Evolutionary conservation across 1,284 basidiomycete species (phyloP).

Genomic region (Heterobasidion occidentale): DNA sequence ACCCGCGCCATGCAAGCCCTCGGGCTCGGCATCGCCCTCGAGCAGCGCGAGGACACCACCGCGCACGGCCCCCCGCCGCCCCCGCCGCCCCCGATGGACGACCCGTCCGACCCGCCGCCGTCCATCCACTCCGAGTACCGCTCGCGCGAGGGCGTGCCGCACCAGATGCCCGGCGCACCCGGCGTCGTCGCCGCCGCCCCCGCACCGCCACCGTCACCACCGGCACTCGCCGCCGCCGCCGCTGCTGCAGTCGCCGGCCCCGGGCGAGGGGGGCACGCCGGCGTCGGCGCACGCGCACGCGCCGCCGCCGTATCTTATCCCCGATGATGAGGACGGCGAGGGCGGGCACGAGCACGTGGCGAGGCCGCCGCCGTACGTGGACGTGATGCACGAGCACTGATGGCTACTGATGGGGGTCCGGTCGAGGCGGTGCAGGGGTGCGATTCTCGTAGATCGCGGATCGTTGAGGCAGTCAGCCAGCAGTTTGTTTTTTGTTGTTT

Average conservation of each 20-base stretch:
- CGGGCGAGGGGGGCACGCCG: constrained; percentile 6
- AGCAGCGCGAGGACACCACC: constrained; percentile 34
- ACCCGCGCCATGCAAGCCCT: neutral
- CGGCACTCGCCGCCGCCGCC: constrained; percentile 2
- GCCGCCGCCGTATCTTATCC: constrained; percentile 48
- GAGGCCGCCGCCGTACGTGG: constrained; percentile 51
- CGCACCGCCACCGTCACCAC: constrained; percentile 24
- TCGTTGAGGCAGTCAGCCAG: neutral
- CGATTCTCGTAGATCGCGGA: no score
- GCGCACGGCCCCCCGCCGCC: constrained; percentile 37
- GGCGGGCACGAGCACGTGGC: constrained; percentile 36
- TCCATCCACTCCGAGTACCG: constrained; percentile 75
- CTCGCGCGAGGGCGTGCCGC: constrained; percentile 36
- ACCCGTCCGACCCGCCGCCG: constrained; percentile 77
- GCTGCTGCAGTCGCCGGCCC: neutral
- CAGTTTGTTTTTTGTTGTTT: neutral
- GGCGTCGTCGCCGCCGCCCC: constrained; percentile 32
- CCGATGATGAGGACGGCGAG: constrained; percentile 25
- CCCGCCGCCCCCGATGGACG: constrained; percentile 75
- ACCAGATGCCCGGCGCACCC: constrained; percentile 26
- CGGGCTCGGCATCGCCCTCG: neutral
- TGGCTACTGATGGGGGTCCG: neutral
- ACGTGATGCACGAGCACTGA: constrained; percentile 21
- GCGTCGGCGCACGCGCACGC: constrained; percentile 27
- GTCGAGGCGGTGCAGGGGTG: neutral